These are phyloP conservation scores for Austroboletus niveus DNA, from an alignment of 1,284 basidiomycete genomes.

Conservation along the genomic window DNA sequence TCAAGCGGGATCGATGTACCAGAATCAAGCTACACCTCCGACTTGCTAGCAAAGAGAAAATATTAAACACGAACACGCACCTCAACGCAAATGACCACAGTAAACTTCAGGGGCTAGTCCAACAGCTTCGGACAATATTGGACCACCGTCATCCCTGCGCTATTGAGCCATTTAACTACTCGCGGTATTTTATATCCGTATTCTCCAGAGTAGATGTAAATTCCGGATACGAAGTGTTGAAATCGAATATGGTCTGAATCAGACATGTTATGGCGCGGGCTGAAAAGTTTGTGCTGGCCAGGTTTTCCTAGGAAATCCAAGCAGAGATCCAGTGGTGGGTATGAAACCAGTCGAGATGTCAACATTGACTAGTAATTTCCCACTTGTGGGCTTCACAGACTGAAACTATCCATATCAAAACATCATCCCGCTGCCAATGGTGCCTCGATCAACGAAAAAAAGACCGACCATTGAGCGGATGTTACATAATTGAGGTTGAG, in stretches of 20 bases:
- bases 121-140: constrained; percentile 56
- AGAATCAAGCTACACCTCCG: too few relatives aligned
- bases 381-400: constrained; percentile 67
- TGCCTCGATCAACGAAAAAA: constrained; percentile 69
- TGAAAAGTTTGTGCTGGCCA: constrained; percentile 40
- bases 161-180: constrained; percentile 54
- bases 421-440: constrained; percentile 62
- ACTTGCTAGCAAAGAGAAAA: too few relatives aligned
- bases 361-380: constrained; percentile 70
- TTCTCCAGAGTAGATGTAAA: constrained; percentile 44
- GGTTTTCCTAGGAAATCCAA: constrained; percentile 49
- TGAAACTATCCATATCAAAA: constrained; percentile 78
- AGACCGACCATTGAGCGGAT: constrained; percentile 71
- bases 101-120: constrained; percentile 52
- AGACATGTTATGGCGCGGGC: constrained; percentile 44
- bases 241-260: constrained; percentile 59
- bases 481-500: constrained; percentile 51
- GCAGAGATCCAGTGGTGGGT: constrained; percentile 50
- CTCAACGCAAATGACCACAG: too few relatives aligned
- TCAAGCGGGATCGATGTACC: too few relatives aligned
- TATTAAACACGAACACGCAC: too few relatives aligned
- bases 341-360: constrained; percentile 76
- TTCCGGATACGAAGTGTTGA: constrained; percentile 59
- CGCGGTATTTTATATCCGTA: constrained; percentile 41
- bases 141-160: constrained; percentile 54